Conservation (phyloP, 208 protist species). For the Trypanosoma scelopori region DNA sequence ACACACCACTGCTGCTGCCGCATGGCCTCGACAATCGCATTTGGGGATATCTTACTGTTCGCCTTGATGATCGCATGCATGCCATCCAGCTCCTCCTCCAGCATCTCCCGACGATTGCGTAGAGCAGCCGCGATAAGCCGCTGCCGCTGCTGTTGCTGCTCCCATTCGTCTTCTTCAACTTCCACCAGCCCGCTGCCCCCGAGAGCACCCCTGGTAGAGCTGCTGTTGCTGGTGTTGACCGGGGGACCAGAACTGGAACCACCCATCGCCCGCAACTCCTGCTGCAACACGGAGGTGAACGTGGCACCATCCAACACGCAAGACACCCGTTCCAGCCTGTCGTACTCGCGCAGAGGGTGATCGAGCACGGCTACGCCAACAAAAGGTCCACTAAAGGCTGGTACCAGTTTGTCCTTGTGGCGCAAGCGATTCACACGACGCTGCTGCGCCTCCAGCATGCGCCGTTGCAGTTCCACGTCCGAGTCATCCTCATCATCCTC, state of each 20-base stretch:
- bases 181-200: neutral
- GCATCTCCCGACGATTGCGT: conserved; percentile 71
- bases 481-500: conserved; percentile 50
- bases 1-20: conserved; percentile 59
- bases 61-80: conserved; percentile 54
- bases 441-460: conserved; percentile 69
- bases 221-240: too few species aligned
- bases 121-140: conserved; percentile 53
- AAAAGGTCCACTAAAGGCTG: conserved; percentile 83
- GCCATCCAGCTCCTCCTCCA: conserved; percentile 57
- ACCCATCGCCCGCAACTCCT: conserved; percentile 30
- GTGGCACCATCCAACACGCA: conserved; percentile 34
- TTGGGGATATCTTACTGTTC: conserved; percentile 54
- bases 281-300: conserved; percentile 47
- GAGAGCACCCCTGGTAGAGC: neutral
- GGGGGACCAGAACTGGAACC: too few species aligned
- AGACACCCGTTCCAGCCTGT: conserved; percentile 55
- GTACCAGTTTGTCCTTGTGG: conserved; percentile 83
- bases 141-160: conserved; percentile 5
- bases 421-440: conserved; percentile 68
- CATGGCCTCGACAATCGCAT: conserved; percentile 50
- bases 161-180: neutral
- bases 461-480: conserved; percentile 72
- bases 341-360: conserved; percentile 70
- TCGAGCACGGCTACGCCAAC: conserved; percentile 49